A percentile compares a stretch with the other conserved stretches of the same genome.
phyloP scores from a whole-genome alignment of 257 asterid genomes.

The Nicotiana knightiana region DNA sequence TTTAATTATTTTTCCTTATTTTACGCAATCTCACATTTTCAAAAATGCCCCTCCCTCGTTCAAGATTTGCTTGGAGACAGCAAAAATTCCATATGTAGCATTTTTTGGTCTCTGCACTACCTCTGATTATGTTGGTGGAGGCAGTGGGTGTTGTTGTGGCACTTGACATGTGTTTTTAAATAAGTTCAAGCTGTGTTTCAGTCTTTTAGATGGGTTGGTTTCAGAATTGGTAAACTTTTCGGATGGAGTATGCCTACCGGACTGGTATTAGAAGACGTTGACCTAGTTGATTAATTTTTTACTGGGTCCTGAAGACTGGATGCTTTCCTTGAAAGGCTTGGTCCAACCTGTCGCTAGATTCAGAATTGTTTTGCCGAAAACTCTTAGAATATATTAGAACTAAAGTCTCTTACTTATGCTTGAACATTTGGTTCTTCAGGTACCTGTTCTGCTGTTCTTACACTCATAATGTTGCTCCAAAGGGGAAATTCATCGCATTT shows the following conservation, averaged over 20 bases:
- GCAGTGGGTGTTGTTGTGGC: neutral
- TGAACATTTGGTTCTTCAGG: constrained; percentile 40
- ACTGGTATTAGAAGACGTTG: neutral
- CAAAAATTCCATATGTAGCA: neutral
- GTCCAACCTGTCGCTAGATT: neutral
- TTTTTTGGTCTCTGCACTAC: neutral
- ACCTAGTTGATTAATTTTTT: neutral
- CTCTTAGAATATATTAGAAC: neutral
- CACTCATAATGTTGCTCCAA: constrained; percentile 96
- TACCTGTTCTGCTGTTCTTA: constrained; percentile 93
- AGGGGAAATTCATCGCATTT: constrained; percentile 90
- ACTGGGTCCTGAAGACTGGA: neutral
- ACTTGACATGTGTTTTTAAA: neutral
- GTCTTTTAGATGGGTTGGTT: neutral
- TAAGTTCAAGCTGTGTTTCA: neutral
- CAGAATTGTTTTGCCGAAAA: neutral
- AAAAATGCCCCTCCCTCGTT: neutral
- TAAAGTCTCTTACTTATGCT: constrained; percentile 7
- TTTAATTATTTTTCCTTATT: neutral
- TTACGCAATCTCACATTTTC: neutral
- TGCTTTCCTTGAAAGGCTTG: neutral
- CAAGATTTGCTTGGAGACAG: neutral
- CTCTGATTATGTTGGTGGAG: neutral
- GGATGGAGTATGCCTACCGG: neutral
- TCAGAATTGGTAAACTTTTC: neutral